These are phyloP conservation scores for Nicotiana noctiflora DNA, from an alignment of 257 asterid species.

Conservation along the genomic window DNA sequence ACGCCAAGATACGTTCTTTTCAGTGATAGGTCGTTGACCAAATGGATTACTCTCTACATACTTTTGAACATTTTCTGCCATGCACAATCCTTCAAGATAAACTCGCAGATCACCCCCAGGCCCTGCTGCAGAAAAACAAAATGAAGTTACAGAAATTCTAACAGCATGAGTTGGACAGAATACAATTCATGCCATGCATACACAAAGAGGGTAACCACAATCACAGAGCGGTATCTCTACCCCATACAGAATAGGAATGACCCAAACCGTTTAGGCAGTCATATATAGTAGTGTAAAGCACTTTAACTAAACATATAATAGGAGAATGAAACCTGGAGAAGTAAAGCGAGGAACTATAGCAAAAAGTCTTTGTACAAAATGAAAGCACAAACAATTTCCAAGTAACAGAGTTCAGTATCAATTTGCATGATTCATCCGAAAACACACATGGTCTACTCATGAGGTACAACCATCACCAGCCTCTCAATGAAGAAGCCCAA, in stretches of 20 bases:
- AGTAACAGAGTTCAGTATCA: neutral
- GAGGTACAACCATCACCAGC: neutral
- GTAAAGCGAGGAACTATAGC: neutral
- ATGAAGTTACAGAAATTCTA: neutral
- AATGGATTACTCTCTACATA: constrained; percentile 63
- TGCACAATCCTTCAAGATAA: constrained; percentile 62
- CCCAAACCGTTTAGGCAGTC: neutral
- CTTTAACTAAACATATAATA: neutral
- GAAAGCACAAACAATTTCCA: neutral
- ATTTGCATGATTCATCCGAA: neutral
- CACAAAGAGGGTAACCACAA: neutral
- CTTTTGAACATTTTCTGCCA: constrained; percentile 66
- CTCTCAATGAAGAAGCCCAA: neutral
- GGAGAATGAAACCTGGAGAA: neutral
- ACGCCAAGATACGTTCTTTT: constrained; percentile 60
- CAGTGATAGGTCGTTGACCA: constrained; percentile 75
- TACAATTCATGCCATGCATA: neutral
- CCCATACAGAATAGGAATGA: neutral
- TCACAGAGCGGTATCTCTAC: neutral
- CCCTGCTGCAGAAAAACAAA: constrained; percentile 33
- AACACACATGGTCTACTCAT: neutral
- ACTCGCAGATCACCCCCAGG: constrained; percentile 74
- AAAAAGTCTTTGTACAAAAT: neutral
- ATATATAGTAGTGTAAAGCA: neutral
- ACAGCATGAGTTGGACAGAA: neutral